A percentile compares a stretch with the other conserved stretches of the same genome.
These are phyloP conservation scores for Boletus barrowsii DNA, from an alignment of 768 basidiomycete species.

Conservation along the genomic window DNA sequence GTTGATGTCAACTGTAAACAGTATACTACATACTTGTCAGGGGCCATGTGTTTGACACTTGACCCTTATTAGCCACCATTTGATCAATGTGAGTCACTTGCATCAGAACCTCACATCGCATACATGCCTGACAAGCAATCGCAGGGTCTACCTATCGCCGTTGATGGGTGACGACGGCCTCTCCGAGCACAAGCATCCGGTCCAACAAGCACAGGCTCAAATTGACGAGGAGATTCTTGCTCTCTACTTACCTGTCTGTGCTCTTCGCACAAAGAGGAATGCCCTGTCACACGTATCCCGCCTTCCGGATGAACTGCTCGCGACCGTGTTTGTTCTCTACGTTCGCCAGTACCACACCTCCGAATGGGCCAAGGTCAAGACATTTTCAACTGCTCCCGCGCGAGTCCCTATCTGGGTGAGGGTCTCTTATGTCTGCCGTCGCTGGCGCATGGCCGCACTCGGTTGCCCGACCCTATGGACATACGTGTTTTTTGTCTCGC, in stretches of 20 bases:
- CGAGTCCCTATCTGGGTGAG: neutral
- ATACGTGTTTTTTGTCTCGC: neutral
- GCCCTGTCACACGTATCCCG: neutral
- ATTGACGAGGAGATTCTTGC: neutral
- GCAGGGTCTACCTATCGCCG: neutral
- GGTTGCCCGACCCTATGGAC: neutral
- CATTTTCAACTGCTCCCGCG: neutral
- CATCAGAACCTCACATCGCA: too few relatives aligned
- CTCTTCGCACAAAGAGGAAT: neutral
- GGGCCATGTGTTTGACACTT: too few relatives aligned
- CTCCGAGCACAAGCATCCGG: neutral
- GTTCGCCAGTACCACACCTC: neutral
- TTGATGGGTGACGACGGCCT: neutral
- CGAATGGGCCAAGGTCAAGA: neutral
- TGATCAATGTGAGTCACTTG: neutral
- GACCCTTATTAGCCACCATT: too few relatives aligned
- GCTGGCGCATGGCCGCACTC: neutral
- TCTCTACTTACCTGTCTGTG: neutral
- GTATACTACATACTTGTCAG: too few relatives aligned
- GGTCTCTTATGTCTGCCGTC: neutral
- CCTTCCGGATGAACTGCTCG: constrained; percentile 3
- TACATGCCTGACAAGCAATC: neutral
- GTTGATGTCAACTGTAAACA: too few relatives aligned
- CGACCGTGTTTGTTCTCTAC: neutral
- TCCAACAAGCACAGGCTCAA: neutral